Base-by-base conservation (phyloP, 108 stramenopile species). In the Schizochytrium sp. region DNA sequence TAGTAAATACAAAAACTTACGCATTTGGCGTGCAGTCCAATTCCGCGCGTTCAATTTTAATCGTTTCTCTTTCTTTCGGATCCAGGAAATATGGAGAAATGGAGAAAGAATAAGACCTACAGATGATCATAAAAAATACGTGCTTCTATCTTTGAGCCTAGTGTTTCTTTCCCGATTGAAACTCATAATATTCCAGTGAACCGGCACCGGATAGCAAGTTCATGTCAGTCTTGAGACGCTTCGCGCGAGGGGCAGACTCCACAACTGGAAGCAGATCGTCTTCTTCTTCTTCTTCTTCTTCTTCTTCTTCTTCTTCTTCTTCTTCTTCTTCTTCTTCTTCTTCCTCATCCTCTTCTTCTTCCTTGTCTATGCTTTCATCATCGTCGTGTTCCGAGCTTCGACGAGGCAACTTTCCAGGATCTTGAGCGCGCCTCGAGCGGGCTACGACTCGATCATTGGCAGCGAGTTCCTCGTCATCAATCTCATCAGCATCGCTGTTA, bases 261-360 rank as follows among this genome's bases (percentile, higher is more conserved):
- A 57, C 53, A 16, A 10, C 43, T 34, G 45, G 47, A 6, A 57
- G 6, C 10, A 47, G 18, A 23, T 89, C 88, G n/a, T 71, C 72
- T 29, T 89, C 88, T 6, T 76, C 72, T 51, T 89, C 88, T 1
- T 57, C 34, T 18, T 60, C 19, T 18, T 48, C 63, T 10, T 34
- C 41, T n/a, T 25, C 53, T 58, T 59, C 23, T 23, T 23, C 44
- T 0, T 88, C 43, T 25, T 34, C 44, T 44, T 88, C 63, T 0
- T 88, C 57, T 8, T 23, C 57, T 4, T 89, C 88, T 45, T 69
- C 71, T 89, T 89, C 88, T 72, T 72, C 72, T 34, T 89, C 88
- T 5, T 57, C 72, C 21, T 72, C 23, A 16, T 58, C 72, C 44
- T 72, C 29, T 23, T 63, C 60, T 6, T 69, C 63, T 6, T 69